Conservation (phyloP, 352 stramenopile genomes). For the Globisporangium radiosum region DNA sequence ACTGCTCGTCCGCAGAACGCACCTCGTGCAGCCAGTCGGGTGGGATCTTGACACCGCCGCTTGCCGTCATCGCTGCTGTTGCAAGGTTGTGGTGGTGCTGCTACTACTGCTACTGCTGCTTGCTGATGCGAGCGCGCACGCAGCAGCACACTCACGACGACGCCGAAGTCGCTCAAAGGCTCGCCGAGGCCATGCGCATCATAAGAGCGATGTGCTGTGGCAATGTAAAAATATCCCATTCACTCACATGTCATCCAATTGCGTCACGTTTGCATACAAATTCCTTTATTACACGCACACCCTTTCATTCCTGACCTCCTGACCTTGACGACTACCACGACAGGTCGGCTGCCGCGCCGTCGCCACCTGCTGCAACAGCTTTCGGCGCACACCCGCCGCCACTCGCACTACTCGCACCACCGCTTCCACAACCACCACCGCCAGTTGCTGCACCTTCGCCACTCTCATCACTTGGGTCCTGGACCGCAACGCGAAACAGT, state of each 20-base stretch:
- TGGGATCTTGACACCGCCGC: constrained; percentile 32
- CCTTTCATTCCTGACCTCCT: background rate
- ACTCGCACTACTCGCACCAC: constrained; percentile 12
- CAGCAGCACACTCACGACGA: too few species aligned
- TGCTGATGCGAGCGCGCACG: too few species aligned
- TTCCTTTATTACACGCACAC: background rate
- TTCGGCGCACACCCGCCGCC: constrained; percentile 24
- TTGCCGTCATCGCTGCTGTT: background rate
- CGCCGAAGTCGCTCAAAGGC: too few species aligned
- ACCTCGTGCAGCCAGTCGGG: constrained; percentile 47
- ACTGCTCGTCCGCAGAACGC: constrained; percentile 1
- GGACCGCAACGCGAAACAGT: constrained; percentile 79
- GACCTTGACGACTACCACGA: constrained; percentile 34
- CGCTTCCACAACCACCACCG: constrained; percentile 26
- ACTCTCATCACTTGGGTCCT: constrained; percentile 29
- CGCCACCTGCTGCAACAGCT: constrained; percentile 25
- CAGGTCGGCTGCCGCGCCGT: constrained; percentile 36
- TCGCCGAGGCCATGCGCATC: background rate
- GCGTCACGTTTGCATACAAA: background rate
- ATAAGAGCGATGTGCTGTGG: background rate
- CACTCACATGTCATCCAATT: background rate
- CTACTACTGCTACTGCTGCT: too few species aligned
- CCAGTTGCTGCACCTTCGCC: constrained; percentile 15
- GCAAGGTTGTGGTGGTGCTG: too few species aligned
- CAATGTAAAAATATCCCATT: too few species aligned